phyloP scores from a whole-genome alignment of 2,329 filamentous ascomycete genomes.

The Cordyceps cateniannulata region DNA sequence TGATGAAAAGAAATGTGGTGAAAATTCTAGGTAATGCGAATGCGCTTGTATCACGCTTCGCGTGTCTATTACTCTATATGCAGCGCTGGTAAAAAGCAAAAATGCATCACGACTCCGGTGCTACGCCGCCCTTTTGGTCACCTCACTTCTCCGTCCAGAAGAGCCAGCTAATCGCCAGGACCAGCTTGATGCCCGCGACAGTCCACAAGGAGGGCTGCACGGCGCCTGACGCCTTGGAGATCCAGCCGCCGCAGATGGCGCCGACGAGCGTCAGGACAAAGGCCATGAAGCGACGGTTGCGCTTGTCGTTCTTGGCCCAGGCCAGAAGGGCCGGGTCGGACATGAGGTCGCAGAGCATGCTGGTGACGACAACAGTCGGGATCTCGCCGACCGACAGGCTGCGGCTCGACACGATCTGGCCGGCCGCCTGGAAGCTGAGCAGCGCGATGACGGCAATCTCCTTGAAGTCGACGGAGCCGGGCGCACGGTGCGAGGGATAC shows the following conservation, averaged over 20 bases:
- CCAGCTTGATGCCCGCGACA: constrained; percentile 37
- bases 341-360: constrained; percentile 46
- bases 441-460: constrained; percentile 37
- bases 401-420: constrained; percentile 45
- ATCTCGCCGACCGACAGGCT: constrained; percentile 46
- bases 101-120: background rate
- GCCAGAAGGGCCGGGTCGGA: constrained; percentile 43
- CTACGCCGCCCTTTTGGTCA: background rate
- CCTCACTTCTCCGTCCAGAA: constrained; percentile 22
- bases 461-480: constrained; percentile 18
- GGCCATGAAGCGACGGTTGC: constrained; percentile 40
- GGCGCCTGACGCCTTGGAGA: constrained; percentile 35
- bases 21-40: background rate
- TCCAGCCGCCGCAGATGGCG: constrained; percentile 42
- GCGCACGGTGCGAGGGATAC: constrained; percentile 9
- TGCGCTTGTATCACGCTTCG: background rate
- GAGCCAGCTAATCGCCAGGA: constrained; percentile 30
- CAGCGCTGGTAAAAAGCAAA: constrained; percentile 6
- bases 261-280: constrained; percentile 41
- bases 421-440: constrained; percentile 47
- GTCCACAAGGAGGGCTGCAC: constrained; percentile 39
- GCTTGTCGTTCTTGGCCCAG: constrained; percentile 37
- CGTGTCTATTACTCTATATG: constrained; percentile 12
- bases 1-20: background rate
- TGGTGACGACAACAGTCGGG: constrained; percentile 50